Conservation (phyloP, 306 rosid species). For the Prunus mongolica region DNA sequence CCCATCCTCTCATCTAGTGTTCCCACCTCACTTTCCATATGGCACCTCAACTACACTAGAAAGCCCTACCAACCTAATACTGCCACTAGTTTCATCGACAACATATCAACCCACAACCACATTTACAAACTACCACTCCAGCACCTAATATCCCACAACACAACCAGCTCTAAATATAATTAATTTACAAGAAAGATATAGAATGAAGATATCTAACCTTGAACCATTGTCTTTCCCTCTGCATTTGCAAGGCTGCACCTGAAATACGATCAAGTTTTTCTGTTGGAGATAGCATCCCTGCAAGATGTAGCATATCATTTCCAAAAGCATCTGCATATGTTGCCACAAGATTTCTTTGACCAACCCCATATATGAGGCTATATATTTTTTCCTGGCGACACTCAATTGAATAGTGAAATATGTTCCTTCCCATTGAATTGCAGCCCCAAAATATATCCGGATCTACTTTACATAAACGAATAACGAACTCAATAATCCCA, state of each 20-base stretch:
- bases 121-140: no score
- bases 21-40: no score
- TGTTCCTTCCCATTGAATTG: rapidly evolving
- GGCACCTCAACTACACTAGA: no score
- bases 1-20: no score
- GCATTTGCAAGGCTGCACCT: conserved; percentile 25
- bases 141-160: no score
- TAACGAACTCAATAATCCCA: neutral
- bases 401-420: neutral
- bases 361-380: neutral
- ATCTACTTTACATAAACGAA: neutral
- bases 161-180: no score
- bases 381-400: conserved; percentile 12
- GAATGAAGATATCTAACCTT: neutral
- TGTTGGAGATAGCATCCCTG: neutral
- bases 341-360: neutral
- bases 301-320: conserved; percentile 2
- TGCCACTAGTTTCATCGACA: no score
- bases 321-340: rapidly evolving
- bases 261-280: neutral
- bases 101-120: no score
- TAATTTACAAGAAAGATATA: neutral
- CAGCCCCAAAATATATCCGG: neutral
- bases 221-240: conserved; percentile 9
- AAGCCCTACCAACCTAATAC: no score